A percentile compares a stretch with the other conserved stretches of the same genome.
Conservation (phyloP, 2,329 filamentous ascomycete genomes). For the Ustulina deusta region DNA sequence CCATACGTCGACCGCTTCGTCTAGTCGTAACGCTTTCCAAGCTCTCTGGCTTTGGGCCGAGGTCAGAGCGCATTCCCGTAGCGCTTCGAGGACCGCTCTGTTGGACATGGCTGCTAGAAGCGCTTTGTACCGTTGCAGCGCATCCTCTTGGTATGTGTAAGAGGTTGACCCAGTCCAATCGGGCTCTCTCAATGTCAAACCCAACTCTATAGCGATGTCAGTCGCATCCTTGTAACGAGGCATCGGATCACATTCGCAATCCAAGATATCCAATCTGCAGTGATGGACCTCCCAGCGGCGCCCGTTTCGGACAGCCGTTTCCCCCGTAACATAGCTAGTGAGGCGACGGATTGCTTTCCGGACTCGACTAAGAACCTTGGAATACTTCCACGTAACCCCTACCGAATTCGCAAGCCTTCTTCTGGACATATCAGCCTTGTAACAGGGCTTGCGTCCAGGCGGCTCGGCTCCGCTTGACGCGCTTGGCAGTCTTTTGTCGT, state of each 20-base stretch:
- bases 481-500: too few relatives aligned
- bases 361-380: too few relatives aligned
- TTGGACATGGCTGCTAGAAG: background rate
- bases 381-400: too few relatives aligned
- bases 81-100: background rate
- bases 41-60: background rate
- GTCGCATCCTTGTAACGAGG: background rate
- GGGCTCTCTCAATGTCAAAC: too few relatives aligned
- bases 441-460: too few relatives aligned
- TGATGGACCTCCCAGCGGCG: background rate
- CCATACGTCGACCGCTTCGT: background rate
- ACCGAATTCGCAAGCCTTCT: too few relatives aligned
- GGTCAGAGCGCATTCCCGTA: background rate
- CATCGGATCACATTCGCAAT: constrained; percentile 3
- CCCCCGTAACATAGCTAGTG: too few relatives aligned
- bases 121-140: constrained; percentile 6
- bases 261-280: background rate
- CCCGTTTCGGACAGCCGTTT: background rate
- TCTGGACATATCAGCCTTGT: too few relatives aligned
- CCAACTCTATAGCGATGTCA: background rate
- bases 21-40: background rate
- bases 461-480: too few relatives aligned
- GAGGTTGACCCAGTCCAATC: background rate
- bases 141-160: too few relatives aligned
- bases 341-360: too few relatives aligned